Evolutionary conservation across 2,329 filamentous ascomycete species (phyloP).

Genomic region (Aspergillus intermedius): DNA sequence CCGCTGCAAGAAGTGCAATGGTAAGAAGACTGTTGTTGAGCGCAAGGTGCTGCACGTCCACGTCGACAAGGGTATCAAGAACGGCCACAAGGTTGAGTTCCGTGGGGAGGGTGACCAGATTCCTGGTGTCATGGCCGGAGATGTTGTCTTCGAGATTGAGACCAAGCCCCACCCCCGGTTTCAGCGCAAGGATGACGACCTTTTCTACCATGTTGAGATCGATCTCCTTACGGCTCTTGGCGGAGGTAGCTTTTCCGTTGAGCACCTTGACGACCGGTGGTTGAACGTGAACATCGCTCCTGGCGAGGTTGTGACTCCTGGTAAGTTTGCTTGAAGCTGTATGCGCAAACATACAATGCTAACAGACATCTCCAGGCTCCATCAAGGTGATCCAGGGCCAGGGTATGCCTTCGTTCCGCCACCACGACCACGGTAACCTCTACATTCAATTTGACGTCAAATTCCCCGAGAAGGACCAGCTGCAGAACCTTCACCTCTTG

Average conservation of each 20-base stretch:
- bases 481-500: slow-evolving; percentile 68
- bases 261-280: slow-evolving; percentile 97
- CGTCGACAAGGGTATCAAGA: slow-evolving; percentile 89
- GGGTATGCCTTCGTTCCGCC: slow-evolving; percentile 92
- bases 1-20: slow-evolving; percentile 90
- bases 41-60: slow-evolving; percentile 97
- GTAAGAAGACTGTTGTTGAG: slow-evolving; percentile 97
- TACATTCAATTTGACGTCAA: slow-evolving; percentile 98
- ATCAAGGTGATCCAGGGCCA: slow-evolving; percentile 94
- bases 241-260: slow-evolving; percentile 82
- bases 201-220: slow-evolving; percentile 92
- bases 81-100: slow-evolving; percentile 95
- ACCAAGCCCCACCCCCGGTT: slow-evolving; percentile 97
- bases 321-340: slow-evolving; percentile 47
- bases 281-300: slow-evolving; percentile 86
- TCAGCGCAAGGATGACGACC: slow-evolving; percentile 90
- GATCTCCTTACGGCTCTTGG: slow-evolving; percentile 92
- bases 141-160: slow-evolving; percentile 98
- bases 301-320: slow-evolving; percentile 88
- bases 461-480: slow-evolving; percentile 73
- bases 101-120: slow-evolving; percentile 93
- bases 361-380: slow-evolving; percentile 53
- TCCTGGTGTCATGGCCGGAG: slow-evolving; percentile 85
- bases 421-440: slow-evolving; percentile 92
- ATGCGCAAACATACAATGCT: slow-evolving; percentile 3